Base-by-base conservation (phyloP, 2,329 filamentous ascomycete species). In the Grosmannia penicillata region DNA sequence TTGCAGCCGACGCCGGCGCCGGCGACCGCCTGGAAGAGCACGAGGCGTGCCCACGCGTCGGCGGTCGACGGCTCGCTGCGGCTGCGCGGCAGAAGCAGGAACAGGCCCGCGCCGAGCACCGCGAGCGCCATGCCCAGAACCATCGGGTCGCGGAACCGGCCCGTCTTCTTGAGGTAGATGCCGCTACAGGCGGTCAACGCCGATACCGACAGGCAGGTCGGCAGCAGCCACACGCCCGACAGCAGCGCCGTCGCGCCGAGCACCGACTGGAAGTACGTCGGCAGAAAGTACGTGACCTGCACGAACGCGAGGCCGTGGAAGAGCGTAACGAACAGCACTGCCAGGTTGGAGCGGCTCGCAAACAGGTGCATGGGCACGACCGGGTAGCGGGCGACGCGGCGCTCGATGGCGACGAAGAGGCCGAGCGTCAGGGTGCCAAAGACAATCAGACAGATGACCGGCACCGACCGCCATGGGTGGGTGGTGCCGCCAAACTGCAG, bases 241-340 rank as follows among this genome's bases (percentile, higher is more conserved):
- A 62, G 60, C 25, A 81, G 58, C 0, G 78, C 74, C 0, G 66
- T 65, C 2, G 71, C 72, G 36, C 66, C 66, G 3, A 77, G 66
- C 1, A 78, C 78, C 3, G 75, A 68, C 52, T 87, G 82, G 43
- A 83, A 77, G 56, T 78, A 86, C 0, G 85, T 63, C 0, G 82
- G 82, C 21, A 85, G 61, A 49, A 81, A 86, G 55, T 82, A 86
- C 36, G 75, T 70, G 1, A 65, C 65, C 0, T 68, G 72, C 29
- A 81, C 77, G 53, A 79, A 80, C 25, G 74, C 68, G 49, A 75
- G 60, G 0, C 57, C 59, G 43, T 71, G 65, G 40, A 61, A 58
- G 36, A 65, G 60, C 27, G 53, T 56, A 3, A 66, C 55, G 4
- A 45, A 48, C n/a, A 79, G 63, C 4, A 65, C 61, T 1, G 76